These are phyloP conservation scores for Loxodes magnus DNA, from an alignment of 73 alveolate species.

Conservation along the genomic window DNA sequence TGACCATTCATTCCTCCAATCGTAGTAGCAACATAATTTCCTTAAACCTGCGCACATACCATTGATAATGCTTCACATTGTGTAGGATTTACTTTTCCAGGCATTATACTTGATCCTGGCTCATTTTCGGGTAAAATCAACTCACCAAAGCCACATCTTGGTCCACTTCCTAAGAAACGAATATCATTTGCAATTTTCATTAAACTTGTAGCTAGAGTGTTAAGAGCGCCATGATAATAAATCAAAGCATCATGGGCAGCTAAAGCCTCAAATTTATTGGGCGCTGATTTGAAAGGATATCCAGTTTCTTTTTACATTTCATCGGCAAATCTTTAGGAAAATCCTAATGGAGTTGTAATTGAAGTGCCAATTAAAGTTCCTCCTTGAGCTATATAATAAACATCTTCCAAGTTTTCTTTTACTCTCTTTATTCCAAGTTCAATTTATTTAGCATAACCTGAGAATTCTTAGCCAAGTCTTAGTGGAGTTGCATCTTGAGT, in stretches of 20 bases:
- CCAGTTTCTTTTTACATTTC: constrained; percentile 84
- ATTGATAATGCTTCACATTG: constrained; percentile 95
- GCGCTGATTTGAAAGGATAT: constrained; percentile 55
- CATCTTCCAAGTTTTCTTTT: constrained; percentile 57
- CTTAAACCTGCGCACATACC: constrained; percentile 91
- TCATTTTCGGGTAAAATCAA: constrained; percentile 88
- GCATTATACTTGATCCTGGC: constrained; percentile 98
- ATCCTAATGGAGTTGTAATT: constrained; percentile 82
- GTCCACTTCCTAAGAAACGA: constrained; percentile 95
- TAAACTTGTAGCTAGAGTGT: constrained; percentile 77
- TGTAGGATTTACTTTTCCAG: constrained; percentile 94
- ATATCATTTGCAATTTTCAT: constrained; percentile 96
- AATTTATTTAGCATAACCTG: constrained; percentile 74
- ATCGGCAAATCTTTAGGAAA: constrained; percentile 42
- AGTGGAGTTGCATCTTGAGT: constrained; percentile 98
- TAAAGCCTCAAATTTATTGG: constrained; percentile 79
- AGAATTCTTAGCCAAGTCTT: constrained; percentile 95
- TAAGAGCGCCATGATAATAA: constrained; percentile 77
- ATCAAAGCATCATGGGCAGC: constrained; percentile 94
- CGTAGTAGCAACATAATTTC: constrained; percentile 80
- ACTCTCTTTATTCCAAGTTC: constrained; percentile 63
- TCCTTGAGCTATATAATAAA: constrained; percentile 88
- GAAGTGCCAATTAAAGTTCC: constrained; percentile 99
- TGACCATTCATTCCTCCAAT: constrained; percentile 94
- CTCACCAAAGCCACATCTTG: constrained; percentile 98